Percentiles rank a stretch among this genome's conserved stretches.
Evolutionary conservation across 352 stramenopile genomes (phyloP).

Genomic region (Phytophthora tentaculata): DNA sequence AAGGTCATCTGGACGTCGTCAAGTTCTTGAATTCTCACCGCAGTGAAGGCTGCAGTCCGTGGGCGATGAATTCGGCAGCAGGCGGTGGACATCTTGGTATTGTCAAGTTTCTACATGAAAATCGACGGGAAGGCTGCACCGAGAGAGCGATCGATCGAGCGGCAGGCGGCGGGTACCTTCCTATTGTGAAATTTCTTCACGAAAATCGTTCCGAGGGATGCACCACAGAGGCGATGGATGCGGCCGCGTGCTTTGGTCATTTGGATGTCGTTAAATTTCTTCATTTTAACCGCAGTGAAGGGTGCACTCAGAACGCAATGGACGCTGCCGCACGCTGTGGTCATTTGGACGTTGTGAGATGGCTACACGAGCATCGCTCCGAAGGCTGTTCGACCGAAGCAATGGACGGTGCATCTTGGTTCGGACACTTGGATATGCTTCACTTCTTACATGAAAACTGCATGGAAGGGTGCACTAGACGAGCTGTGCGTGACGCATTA

Average conservation of each 20-base stretch:
- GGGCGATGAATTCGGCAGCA: slow-evolving; percentile 42
- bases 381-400: slow-evolving; percentile 44
- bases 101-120: slow-evolving; percentile 40
- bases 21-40: slow-evolving; percentile 33
- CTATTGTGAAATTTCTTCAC: slow-evolving; percentile 28
- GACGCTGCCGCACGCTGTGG: slow-evolving; percentile 37
- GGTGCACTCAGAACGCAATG: slow-evolving; percentile 35
- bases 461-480: slow-evolving; percentile 35
- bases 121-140: slow-evolving; percentile 35
- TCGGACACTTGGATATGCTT: slow-evolving; percentile 40
- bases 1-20: slow-evolving; percentile 36
- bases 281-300: slow-evolving; percentile 34
- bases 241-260: slow-evolving; percentile 33
- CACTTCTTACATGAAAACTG: slow-evolving; percentile 41
- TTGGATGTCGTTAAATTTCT: slow-evolving; percentile 41
- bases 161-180: slow-evolving; percentile 21
- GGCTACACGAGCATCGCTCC: slow-evolving; percentile 21
- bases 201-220: slow-evolving; percentile 24
- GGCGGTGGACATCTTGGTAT: slow-evolving; percentile 37
- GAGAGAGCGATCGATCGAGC: slow-evolving; percentile 38
- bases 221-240: slow-evolving; percentile 40
- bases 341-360: slow-evolving; percentile 38
- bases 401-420: slow-evolving; percentile 45
- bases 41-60: slow-evolving; percentile 30
- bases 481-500: slow-evolving; percentile 43